These are phyloP conservation scores for Aquilaria sinensis DNA, from an alignment of 345 rosid genomes.

Conservation along the genomic window DNA sequence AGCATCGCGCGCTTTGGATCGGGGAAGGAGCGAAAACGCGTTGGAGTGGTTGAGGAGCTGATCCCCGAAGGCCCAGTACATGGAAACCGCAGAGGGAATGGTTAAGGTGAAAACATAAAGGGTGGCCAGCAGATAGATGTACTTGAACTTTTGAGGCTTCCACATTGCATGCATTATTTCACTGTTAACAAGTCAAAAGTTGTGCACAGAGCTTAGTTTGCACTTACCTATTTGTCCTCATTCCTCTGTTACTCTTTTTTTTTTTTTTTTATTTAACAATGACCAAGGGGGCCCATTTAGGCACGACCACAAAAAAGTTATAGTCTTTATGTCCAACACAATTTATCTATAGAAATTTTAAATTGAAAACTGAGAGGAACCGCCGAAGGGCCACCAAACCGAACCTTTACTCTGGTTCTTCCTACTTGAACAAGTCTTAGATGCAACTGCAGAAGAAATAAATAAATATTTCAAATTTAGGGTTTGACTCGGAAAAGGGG, in stretches of 20 bases:
- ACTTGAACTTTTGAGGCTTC: conserved; percentile 85
- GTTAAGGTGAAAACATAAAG: conserved; percentile 79
- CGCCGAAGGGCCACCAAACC: too few relatives aligned
- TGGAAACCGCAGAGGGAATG: conserved; percentile 63
- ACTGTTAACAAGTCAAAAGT: conserved; percentile 23
- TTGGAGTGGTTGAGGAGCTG: conserved; percentile 67
- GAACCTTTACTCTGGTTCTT: too few relatives aligned
- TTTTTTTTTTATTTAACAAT: neutral
- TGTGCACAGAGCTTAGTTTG: neutral
- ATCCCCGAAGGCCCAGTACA: conserved; percentile 89
- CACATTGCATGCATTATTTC: conserved; percentile 94
- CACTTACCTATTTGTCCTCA: neutral
- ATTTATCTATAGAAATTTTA: conserved; percentile 8
- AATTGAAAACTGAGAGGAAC: neutral
- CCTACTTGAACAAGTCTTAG: too few relatives aligned
- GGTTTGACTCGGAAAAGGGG: too few relatives aligned
- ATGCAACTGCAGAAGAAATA: too few relatives aligned
- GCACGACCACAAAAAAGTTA: conserved; percentile 2
- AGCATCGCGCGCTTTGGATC: conserved; percentile 57
- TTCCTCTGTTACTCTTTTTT: too few relatives aligned
- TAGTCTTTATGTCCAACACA: neutral
- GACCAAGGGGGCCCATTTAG: conserved; percentile 2
- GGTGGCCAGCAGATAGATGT: conserved; percentile 67
- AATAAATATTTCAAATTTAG: too few relatives aligned
- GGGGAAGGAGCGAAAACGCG: conserved; percentile 72